Evolutionary conservation across 148 eudicot species (phyloP).

Genomic region (Fagopyrum tataricum): DNA sequence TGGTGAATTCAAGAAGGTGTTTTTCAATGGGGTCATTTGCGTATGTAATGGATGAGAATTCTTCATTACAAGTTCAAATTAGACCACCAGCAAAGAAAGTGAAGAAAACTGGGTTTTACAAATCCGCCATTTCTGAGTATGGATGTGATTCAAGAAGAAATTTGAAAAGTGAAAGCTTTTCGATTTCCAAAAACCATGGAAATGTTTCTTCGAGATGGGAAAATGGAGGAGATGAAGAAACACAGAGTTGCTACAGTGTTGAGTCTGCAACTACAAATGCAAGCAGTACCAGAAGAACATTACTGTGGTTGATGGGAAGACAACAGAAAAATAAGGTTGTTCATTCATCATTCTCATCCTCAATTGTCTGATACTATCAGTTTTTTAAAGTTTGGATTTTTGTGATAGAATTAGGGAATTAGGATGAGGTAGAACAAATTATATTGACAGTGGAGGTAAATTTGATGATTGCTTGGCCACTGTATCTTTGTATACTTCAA

Average conservation of each 20-base stretch:
- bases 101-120: constrained; percentile 30
- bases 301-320: constrained; percentile 77
- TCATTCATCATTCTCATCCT: constrained; percentile 41
- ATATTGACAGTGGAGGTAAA: no score
- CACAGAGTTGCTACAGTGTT: constrained; percentile 47
- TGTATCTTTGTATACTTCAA: no score
- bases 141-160: constrained; percentile 64
- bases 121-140: constrained; percentile 68
- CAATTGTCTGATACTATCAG: constrained; percentile 28
- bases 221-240: constrained; percentile 49
- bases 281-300: constrained; percentile 53
- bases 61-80: constrained; percentile 64
- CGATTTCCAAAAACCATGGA: constrained; percentile 53
- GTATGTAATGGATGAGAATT: constrained; percentile 72
- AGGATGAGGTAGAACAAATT: background rate
- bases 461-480: no score
- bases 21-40: constrained; percentile 95
- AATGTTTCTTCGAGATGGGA: constrained; percentile 22
- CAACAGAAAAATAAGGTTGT: constrained; percentile 49
- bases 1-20: constrained; percentile 63
- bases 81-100: constrained; percentile 46
- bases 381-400: background rate
- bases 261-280: constrained; percentile 23
- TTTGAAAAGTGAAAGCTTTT: constrained; percentile 60
- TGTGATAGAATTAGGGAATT: background rate